These are phyloP conservation scores for Ceratocystis alfenasii DNA, from an alignment of 2,329 filamentous ascomycete genomes.

Conservation along the genomic window DNA sequence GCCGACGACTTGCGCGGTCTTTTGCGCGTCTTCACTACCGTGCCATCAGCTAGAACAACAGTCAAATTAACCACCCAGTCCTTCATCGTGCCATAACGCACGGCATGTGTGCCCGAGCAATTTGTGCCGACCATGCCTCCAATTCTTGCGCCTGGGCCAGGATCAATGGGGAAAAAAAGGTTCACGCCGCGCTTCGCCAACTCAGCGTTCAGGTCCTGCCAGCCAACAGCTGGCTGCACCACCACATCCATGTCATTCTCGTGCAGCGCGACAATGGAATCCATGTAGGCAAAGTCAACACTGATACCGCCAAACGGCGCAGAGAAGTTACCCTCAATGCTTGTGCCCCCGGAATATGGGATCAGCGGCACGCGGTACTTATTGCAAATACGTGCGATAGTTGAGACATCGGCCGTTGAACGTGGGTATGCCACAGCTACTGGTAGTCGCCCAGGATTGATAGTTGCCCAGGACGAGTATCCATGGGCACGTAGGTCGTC, in stretches of 20 bases:
- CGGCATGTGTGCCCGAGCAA: slow-evolving; percentile 65
- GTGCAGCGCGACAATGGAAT: slow-evolving; percentile 65
- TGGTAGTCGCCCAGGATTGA: slow-evolving; percentile 47
- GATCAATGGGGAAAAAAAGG: slow-evolving; percentile 85
- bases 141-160: slow-evolving; percentile 61
- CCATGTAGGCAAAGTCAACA: slow-evolving; percentile 83
- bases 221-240: slow-evolving; percentile 82
- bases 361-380: slow-evolving; percentile 74
- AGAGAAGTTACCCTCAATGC: slow-evolving; percentile 80
- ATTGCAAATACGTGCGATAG: slow-evolving; percentile 57
- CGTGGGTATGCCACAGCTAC: slow-evolving; percentile 54
- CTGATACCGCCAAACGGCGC: slow-evolving; percentile 78
- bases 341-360: slow-evolving; percentile 75
- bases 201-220: slow-evolving; percentile 74
- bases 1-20: slow-evolving; percentile 72
- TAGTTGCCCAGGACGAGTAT: slow-evolving; percentile 56
- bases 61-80: slow-evolving; percentile 79
- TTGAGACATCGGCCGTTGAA: slow-evolving; percentile 47
- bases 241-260: slow-evolving; percentile 86
- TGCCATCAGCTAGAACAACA: slow-evolving; percentile 67
- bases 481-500: slow-evolving; percentile 51
- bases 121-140: slow-evolving; percentile 76
- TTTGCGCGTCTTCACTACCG: slow-evolving; percentile 63
- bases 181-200: slow-evolving; percentile 56
- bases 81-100: slow-evolving; percentile 75